These are phyloP conservation scores for Aspergillus carbonarius DNA, from an alignment of 2,329 filamentous ascomycete species.

Conservation along the genomic window DNA sequence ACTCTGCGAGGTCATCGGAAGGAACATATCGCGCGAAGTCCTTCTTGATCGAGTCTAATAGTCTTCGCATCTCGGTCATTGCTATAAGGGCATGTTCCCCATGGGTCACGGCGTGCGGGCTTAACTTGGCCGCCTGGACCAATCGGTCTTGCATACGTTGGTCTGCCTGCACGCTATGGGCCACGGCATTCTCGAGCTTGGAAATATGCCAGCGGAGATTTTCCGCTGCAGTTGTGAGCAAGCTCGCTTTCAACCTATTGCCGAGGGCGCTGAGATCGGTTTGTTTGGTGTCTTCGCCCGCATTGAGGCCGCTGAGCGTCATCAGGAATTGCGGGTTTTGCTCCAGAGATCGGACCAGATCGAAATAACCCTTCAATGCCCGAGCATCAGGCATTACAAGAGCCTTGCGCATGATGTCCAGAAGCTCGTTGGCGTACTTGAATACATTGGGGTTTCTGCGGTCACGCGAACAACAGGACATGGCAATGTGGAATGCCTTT, in stretches of 20 bases:
- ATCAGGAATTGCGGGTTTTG: conserved; percentile 31
- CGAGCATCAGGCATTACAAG: conserved; percentile 32
- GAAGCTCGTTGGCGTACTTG: conserved; percentile 61
- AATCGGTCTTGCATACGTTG: neutral
- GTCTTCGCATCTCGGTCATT: conserved; percentile 28
- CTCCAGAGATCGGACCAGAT: conserved; percentile 26
- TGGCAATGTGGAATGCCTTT: conserved; percentile 68
- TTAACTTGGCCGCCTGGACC: neutral
- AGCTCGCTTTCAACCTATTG: conserved; percentile 25
- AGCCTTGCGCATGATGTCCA: conserved; percentile 59
- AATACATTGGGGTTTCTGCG: conserved; percentile 72
- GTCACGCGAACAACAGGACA: conserved; percentile 73
- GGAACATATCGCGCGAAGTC: conserved; percentile 12
- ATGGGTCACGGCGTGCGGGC: neutral
- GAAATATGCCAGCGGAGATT: conserved; percentile 28
- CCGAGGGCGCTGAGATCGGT: conserved; percentile 25
- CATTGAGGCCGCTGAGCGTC: conserved; percentile 27
- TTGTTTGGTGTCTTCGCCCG: conserved; percentile 10
- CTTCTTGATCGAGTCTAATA: conserved; percentile 39
- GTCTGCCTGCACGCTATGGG: conserved; percentile 9
- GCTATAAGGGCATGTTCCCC: conserved; percentile 24
- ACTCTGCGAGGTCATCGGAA: conserved; percentile 21
- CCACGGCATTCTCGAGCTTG: conserved; percentile 31
- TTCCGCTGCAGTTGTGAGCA: conserved; percentile 24
- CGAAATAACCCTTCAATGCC: conserved; percentile 31